phyloP scores from a whole-genome alignment of 352 stramenopile species.

The Pythium brachiatum region DNA sequence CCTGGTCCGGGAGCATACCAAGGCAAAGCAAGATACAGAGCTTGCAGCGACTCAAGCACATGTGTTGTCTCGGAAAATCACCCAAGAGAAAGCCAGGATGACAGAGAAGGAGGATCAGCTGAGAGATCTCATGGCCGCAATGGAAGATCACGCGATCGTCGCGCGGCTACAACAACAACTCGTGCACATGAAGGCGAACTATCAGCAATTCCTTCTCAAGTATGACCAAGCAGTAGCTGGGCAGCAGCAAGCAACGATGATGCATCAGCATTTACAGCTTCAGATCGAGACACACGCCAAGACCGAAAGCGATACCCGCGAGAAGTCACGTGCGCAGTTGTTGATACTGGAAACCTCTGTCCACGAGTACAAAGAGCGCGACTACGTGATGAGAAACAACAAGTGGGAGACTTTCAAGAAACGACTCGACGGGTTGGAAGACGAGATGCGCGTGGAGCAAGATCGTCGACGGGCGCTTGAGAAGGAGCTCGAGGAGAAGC shows the following conservation, averaged over 20 bases:
- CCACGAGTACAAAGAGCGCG: conserved; percentile 50
- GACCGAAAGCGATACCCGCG: conserved; percentile 31
- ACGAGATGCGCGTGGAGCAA: conserved; percentile 55
- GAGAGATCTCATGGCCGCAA: conserved; percentile 67
- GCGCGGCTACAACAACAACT: conserved; percentile 88
- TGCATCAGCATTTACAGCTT: conserved; percentile 60
- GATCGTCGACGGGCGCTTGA: conserved; percentile 53
- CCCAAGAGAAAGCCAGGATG: conserved; percentile 41
- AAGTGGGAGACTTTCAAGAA: conserved; percentile 75
- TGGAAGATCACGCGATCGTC: conserved; percentile 90
- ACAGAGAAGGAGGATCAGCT: conserved; percentile 65
- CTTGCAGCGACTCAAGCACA: conserved; percentile 68
- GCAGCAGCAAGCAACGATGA: conserved; percentile 53
- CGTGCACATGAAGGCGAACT: conserved; percentile 82
- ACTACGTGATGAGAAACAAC: conserved; percentile 53
- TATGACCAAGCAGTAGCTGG: conserved; percentile 54
- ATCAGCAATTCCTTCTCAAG: conserved; percentile 75
- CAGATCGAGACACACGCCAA: conserved; percentile 45
- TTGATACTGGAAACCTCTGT: conserved; percentile 48
- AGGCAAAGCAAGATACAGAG: conserved; percentile 62
- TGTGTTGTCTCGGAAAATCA: conserved; percentile 36
- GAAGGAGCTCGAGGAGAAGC: conserved; percentile 58
- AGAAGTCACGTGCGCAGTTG: conserved; percentile 35
- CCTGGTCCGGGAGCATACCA: conserved; percentile 54
- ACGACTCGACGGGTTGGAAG: conserved; percentile 62